phyloP scores from a whole-genome alignment of 306 rosid genomes.

The Quercus bicolor region DNA sequence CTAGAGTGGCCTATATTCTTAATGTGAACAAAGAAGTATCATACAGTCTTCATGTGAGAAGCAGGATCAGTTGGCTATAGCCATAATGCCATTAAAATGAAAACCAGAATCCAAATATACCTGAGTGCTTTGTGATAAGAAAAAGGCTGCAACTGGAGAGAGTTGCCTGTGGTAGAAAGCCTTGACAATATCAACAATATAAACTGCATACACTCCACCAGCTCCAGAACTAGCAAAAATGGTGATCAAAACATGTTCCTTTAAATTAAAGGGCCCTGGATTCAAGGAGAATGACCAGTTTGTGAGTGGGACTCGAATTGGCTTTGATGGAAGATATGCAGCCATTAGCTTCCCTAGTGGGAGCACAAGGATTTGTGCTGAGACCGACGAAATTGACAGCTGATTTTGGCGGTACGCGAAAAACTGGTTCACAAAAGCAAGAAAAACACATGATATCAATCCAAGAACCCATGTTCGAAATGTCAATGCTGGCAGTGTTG shows the following conservation, averaged over 20 bases:
- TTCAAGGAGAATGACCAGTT: slow-evolving; percentile 59
- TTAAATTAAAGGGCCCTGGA: slow-evolving; percentile 76
- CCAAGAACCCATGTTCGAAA: slow-evolving; percentile 90
- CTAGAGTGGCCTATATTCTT: too few species aligned
- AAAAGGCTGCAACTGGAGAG: slow-evolving; percentile 54
- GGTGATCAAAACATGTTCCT: slow-evolving; percentile 83
- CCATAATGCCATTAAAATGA: not conserved
- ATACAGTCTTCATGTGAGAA: not conserved
- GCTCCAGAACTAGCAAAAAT: slow-evolving; percentile 76
- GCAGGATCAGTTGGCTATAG: not conserved
- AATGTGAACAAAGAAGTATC: too few species aligned
- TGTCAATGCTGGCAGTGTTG: slow-evolving; percentile 60
- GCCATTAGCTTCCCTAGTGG: slow-evolving; percentile 88
- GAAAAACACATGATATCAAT: slow-evolving; percentile 45
- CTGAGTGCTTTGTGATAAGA: slow-evolving; percentile 78
- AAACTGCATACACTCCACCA: slow-evolving; percentile 62
- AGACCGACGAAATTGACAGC: slow-evolving; percentile 45
- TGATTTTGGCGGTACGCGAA: slow-evolving; percentile 63
- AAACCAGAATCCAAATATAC: slow-evolving; percentile 17
- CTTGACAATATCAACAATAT: slow-evolving; percentile 70
- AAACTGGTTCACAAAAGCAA: slow-evolving; percentile 71
- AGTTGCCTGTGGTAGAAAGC: slow-evolving; percentile 64
- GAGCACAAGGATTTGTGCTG: slow-evolving; percentile 72
- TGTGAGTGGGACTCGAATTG: slow-evolving; percentile 39
- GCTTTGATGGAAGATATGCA: slow-evolving; percentile 45